Evolutionary conservation across 108 stramenopile species (phyloP), one percentile per base, ranked within the genome.

Genomic region (Nitzschia sp.): DNA sequence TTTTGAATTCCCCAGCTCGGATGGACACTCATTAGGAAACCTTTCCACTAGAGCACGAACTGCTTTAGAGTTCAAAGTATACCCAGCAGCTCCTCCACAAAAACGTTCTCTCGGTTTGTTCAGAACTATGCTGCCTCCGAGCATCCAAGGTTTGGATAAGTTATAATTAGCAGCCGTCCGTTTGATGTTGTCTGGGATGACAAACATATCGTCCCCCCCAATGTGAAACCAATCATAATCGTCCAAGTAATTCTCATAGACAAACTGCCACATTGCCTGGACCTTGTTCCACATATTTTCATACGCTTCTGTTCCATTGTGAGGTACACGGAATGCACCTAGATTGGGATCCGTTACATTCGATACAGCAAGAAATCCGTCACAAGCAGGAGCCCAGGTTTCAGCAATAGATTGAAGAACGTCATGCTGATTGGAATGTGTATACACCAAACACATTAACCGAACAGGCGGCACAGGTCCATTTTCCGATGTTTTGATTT

Each of bases 221-320:
- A 93, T 53, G 46, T 90, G 76, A 73, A 94, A 96, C 44, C 57
- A 96, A 58, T 96, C 95, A 61, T 74, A 96, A 10, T 89, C 75
- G 24, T 86, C 74, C 7, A 54, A 37, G 53, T 86, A 93, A 65
- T 94, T 79, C 34, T 66, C 65, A 58, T 79, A 53, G n/a, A 89
- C 69, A 70, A 88, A 93, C 22, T 71, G 54, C 95, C 92, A 96
- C 44, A 93, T 93, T 51, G 68, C 42, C 25, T 89, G 70, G 10
- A 38, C 14, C 54, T 96, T 96, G 85, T 96, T 93, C 95, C 95
- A 96, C 86, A 96, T 94, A 65, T 94, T 94, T 0, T 60, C 40
- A 61, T 92, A 96, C 21, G 53, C 66, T 61, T 95, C 95, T 19
- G 55, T 50, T 6, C 94, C 94, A 29, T 86, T 68, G 60, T 89